Evolutionary conservation across 2,329 filamentous ascomycete genomes (phyloP), one percentile per base, ranked within the genome.

Genomic region (Sporothrix pallida): DNA sequence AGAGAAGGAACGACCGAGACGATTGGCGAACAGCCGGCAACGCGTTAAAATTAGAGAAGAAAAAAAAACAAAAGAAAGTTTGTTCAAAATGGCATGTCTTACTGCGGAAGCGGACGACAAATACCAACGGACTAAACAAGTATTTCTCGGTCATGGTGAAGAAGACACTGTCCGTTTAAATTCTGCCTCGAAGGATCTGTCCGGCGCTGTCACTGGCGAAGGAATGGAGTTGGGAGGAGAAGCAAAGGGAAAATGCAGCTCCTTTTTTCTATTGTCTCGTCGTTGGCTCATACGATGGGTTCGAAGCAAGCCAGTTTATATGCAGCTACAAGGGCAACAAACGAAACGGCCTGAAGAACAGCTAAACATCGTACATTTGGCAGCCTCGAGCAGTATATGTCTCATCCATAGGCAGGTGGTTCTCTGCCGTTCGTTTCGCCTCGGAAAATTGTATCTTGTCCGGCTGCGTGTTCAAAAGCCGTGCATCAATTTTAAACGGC

Each of bases 211-310:
- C 58, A 42, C 6, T 62, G 58, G 58, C 26, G 26, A 42, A 46
- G 37, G 60, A 42, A 44, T 65, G 60, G 60, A 23, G 17, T 15
- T 46, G 42, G n/a, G 13, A 10, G 60, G 42, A 12, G 42, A 20
- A 37, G 58, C 58, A 63, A 44, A 20, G 58, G 37, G 58, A 63
- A 31, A 7, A 63, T 63, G 58, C 58, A 63, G 31, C 58, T 63
- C 62, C 62, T 26, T 48, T 48, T 48, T 26, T 46, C n/a, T 12
- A 15, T 46, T 48, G 62, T 65, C 62, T 65, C 62, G 62, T 65
- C n/a, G 20, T 44, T 20, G 52, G 15, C 52, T 12, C 52, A 31
- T 46, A 65, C 37, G 37, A 46, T 13, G 42, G 31, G 31, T 37
- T 37, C 31, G 1, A 6, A 37, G 31, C 31, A 37, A 37, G 31